Conservation (phyloP, 2,329 filamentous ascomycete genomes). For the Epichloe amarillans region DNA sequence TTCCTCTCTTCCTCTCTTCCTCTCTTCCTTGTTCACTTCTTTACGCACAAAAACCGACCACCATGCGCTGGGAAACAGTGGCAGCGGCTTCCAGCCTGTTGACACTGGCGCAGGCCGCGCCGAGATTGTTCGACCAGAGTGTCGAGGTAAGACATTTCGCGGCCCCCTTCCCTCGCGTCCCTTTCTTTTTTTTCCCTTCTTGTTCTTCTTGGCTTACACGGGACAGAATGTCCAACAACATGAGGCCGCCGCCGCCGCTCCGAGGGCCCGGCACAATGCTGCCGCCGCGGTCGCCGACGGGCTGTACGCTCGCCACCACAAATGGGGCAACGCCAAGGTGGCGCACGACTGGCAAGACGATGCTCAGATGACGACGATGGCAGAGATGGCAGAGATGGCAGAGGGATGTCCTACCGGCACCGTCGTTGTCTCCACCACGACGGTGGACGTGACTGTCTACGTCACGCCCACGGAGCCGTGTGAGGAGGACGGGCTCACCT, state of each 20-base stretch:
- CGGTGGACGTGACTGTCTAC: slow-evolving; percentile 19
- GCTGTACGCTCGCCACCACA: neutral
- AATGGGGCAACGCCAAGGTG: neutral
- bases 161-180: neutral
- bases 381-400: slow-evolving; percentile 1
- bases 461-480: slow-evolving; percentile 13
- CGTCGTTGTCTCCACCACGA: slow-evolving; percentile 17
- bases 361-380: neutral
- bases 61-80: neutral
- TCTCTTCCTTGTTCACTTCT: neutral
- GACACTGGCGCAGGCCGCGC: slow-evolving; percentile 3
- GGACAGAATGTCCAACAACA: neutral
- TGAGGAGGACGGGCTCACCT: neutral
- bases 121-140: slow-evolving; percentile 1
- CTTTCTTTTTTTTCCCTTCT: too few species aligned
- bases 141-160: neutral
- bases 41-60: neutral
- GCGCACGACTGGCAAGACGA: neutral
- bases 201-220: neutral
- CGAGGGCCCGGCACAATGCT: too few species aligned
- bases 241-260: neutral
- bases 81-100: slow-evolving; percentile 3
- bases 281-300: neutral
- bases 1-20: neutral
- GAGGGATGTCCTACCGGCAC: slow-evolving; percentile 13